Evolutionary conservation across 768 basidiomycete species (phyloP).

Genomic region (Trametes meyenii): DNA sequence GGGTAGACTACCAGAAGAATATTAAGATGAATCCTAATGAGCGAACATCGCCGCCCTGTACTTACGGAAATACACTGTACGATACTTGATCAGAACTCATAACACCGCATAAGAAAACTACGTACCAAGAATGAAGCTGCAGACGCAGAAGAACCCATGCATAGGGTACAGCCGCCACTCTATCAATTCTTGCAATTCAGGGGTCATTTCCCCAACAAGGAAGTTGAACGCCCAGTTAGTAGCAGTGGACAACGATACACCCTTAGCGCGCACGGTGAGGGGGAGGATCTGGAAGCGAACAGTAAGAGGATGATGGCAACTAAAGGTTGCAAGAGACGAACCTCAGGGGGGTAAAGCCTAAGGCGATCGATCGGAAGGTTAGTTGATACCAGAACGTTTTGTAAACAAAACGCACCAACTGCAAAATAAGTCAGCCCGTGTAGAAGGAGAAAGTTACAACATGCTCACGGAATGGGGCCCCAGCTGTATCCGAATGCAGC

Average conservation of each 20-base stretch:
- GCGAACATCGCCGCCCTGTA: slow-evolving; percentile 19
- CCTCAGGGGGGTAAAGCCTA: slow-evolving; percentile 78
- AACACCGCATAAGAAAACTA: background rate
- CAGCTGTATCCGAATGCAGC: slow-evolving; percentile 93
- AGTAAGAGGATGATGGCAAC: slow-evolving; percentile 7
- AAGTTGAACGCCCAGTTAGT: slow-evolving; percentile 89
- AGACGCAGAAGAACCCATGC: slow-evolving; percentile 91
- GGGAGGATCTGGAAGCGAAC: slow-evolving; percentile 73
- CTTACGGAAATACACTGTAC: slow-evolving; percentile 75
- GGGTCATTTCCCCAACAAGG: slow-evolving; percentile 86
- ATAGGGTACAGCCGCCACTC: slow-evolving; percentile 93
- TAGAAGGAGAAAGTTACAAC: no score
- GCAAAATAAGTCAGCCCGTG: background rate
- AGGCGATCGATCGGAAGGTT: background rate
- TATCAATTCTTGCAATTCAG: slow-evolving; percentile 83
- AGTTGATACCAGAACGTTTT: background rate
- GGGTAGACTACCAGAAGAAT: slow-evolving; percentile 67
- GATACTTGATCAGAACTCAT: slow-evolving; percentile 8
- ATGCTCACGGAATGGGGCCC: slow-evolving; percentile 85
- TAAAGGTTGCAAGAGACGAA: slow-evolving; percentile 31
- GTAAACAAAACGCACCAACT: slow-evolving; percentile 1
- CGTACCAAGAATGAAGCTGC: slow-evolving; percentile 80
- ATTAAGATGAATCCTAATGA: background rate
- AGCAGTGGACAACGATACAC: slow-evolving; percentile 93
- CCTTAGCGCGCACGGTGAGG: slow-evolving; percentile 86